Evolutionary conservation across 805 yeast species (phyloP), one percentile per base, ranked within the genome.

Genomic region (Pichia rugopelliculosa): DNA sequence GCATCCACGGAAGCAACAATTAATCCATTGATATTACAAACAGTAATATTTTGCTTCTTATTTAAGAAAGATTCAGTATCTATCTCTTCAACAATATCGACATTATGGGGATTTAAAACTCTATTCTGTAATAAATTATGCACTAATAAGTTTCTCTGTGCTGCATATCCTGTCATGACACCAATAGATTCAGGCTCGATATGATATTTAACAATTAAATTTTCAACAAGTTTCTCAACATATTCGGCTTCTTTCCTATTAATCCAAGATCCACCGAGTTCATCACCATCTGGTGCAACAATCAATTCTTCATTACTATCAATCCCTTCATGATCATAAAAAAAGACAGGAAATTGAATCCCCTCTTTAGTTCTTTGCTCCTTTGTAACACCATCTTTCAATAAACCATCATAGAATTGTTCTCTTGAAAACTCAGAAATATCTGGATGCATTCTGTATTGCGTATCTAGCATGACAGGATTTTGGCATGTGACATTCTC

Each of bases 361-460:
- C 54, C 82, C 89, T 0, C 86, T 77, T 0, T 87, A 79, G 55
- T 82, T 88, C 0, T 88, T 82, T 3, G 85, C 75, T 64, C 82
- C 88, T 65, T 83, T 88, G 77, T 70, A 21, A 82, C 72, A 56
- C 89, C 88, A 63, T 88, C 93, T 39, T 75, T 68, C 50, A 93
- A 72, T 49, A 73, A 71, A 2, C 85, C 80, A 11, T 77, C 62
- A 59, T 91, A 91, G 59, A 91, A 91, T 83, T 56, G 82, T 82
- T 66, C 60, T 39, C 96, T 83, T 0, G 99, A 96, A 62, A 93
- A 91, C 43, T 59, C 67, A 36, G 96, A 84, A 36, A 93, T 91
- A 4, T 73, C 80, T 0, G 97, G 96, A 62, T 91, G 95, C 99
- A 91, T 90, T 69, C 98, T 90, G 61, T 90, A 90, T 61, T 90